phyloP scores from a whole-genome alignment of 345 rosid species.

The Orychophragmus violaceus region DNA sequence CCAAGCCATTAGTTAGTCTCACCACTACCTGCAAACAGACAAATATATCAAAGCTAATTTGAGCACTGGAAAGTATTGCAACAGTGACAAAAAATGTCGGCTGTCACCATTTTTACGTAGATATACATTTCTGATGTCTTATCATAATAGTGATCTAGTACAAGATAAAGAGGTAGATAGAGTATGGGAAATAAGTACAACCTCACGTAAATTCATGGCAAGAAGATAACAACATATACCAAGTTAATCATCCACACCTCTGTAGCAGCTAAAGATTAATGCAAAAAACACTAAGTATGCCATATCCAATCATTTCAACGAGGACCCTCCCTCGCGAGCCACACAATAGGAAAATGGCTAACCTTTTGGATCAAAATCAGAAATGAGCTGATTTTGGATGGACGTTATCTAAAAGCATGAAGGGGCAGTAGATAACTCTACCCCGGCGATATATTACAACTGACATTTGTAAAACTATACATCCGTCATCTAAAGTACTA shows the following conservation, averaged over 20 bases:
- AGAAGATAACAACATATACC: constrained; percentile 2
- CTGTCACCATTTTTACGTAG: constrained; percentile 1
- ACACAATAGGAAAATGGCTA: neutral
- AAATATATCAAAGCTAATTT: constrained; percentile 1
- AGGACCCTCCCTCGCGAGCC: neutral
- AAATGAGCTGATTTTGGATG: neutral
- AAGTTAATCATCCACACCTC: neutral
- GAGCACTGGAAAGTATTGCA: constrained; percentile 7
- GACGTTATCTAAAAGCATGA: constrained; percentile 5
- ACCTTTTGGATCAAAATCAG: neutral
- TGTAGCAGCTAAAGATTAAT: constrained; percentile 1
- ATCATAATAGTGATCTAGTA: neutral
- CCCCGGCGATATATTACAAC: neutral
- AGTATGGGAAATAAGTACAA: neutral
- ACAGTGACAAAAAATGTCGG: neutral
- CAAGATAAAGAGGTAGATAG: neutral
- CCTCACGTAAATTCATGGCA: neutral
- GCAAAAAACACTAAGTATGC: neutral
- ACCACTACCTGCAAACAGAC: constrained; percentile 67
- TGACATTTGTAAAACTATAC: neutral
- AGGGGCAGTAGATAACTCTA: neutral
- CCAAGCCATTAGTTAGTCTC: constrained; percentile 78
- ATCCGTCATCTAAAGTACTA: neutral
- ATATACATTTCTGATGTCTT: neutral
- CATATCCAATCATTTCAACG: neutral